phyloP scores from a whole-genome alignment of 768 basidiomycete genomes.

The Mycena rebaudengoi region DNA sequence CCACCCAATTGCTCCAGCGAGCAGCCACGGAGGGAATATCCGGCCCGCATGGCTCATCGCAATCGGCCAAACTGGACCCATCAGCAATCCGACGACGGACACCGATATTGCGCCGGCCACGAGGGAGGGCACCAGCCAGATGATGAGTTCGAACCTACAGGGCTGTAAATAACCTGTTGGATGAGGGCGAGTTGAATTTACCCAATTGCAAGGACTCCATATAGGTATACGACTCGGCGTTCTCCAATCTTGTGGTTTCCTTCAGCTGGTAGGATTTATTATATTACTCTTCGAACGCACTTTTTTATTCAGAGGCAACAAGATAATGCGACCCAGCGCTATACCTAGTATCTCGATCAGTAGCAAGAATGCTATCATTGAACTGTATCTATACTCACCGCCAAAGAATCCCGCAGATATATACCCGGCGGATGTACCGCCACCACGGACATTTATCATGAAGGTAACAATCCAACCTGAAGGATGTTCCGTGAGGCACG shows the following conservation, averaged over 20 bases:
- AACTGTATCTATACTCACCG: no score
- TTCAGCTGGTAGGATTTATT: no score
- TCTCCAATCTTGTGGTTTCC: constrained; percentile 44
- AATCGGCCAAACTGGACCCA: constrained; percentile 66
- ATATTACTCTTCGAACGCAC: constrained; percentile 23
- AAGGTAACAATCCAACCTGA: constrained; percentile 59
- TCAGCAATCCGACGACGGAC: constrained; percentile 55
- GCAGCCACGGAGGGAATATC: constrained; percentile 63
- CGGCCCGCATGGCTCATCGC: constrained; percentile 62
- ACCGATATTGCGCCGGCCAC: constrained; percentile 58
- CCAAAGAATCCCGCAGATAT: constrained; percentile 54
- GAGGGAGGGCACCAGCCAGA: constrained; percentile 62
- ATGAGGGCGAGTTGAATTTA: constrained; percentile 12
- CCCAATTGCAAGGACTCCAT: constrained; percentile 45
- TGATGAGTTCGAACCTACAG: constrained; percentile 57
- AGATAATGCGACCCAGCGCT: constrained; percentile 44
- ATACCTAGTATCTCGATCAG: no score
- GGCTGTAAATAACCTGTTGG: no score
- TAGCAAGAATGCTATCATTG: neutral
- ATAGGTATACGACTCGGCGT: constrained; percentile 46
- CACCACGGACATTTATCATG: constrained; percentile 46
- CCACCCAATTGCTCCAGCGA: constrained; percentile 56
- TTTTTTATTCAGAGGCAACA: constrained; percentile 48
- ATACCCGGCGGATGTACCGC: constrained; percentile 54
- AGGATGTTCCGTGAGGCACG: no score